A percentile compares a stretch with the other conserved stretches of the same genome.
These are phyloP conservation scores for Fusarium robinianum DNA, from an alignment of 2,329 filamentous ascomycete genomes.

Conservation along the genomic window DNA sequence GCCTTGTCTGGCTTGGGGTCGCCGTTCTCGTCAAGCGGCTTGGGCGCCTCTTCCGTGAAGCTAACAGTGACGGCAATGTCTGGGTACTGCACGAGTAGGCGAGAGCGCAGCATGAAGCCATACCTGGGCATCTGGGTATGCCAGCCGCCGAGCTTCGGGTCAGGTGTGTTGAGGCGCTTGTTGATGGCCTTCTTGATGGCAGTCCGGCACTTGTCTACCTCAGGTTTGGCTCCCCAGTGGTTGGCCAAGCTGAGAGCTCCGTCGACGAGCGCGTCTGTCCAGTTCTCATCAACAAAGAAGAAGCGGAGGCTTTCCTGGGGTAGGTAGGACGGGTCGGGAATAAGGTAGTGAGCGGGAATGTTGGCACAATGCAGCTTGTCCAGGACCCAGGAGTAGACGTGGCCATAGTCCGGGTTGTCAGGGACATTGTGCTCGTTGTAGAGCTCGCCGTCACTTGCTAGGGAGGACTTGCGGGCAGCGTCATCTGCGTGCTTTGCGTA, in stretches of 20 bases:
- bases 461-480: not conserved
- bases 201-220: slow-evolving; percentile 15
- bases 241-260: slow-evolving; percentile 47
- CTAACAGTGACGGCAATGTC: too few species aligned
- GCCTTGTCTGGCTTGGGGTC: too few species aligned
- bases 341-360: slow-evolving; percentile 46
- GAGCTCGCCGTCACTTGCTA: not conserved
- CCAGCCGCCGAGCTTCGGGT: slow-evolving; percentile 17
- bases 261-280: slow-evolving; percentile 46
- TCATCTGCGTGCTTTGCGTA: not conserved
- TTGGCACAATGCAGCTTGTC: slow-evolving; percentile 42
- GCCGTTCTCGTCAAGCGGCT: too few species aligned
- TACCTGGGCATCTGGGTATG: slow-evolving; percentile 39
- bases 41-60: too few species aligned
- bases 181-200: slow-evolving; percentile 36
- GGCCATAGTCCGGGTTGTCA: slow-evolving; percentile 41
- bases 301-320: slow-evolving; percentile 43
- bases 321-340: slow-evolving; percentile 41
- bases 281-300: slow-evolving; percentile 46
- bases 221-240: not conserved
- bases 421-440: slow-evolving; percentile 36
- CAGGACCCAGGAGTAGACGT: slow-evolving; percentile 42
- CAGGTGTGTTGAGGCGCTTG: slow-evolving; percentile 7
- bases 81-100: too few species aligned
- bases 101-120: slow-evolving; percentile 40